These are phyloP conservation scores for Cladosporium sp. DNA, from an alignment of 2,329 filamentous ascomycete species.

Conservation along the genomic window DNA sequence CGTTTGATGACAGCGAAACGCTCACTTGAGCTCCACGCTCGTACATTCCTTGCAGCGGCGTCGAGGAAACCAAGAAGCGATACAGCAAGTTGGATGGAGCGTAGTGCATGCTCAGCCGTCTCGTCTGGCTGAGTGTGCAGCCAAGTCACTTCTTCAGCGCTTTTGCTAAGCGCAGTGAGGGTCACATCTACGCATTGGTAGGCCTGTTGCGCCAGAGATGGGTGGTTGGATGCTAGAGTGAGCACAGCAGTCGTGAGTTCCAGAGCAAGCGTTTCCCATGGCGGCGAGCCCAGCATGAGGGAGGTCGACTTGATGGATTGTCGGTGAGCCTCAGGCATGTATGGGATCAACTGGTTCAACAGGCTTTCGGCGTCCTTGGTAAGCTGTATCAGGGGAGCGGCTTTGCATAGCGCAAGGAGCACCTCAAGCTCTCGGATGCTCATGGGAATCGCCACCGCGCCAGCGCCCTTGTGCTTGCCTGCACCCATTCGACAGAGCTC, in stretches of 20 bases:
- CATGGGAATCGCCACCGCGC: slow-evolving; percentile 32
- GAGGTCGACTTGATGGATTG: slow-evolving; percentile 77
- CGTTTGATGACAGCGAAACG: slow-evolving; percentile 69
- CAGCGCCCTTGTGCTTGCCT: slow-evolving; percentile 5
- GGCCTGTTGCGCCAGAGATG: slow-evolving; percentile 62
- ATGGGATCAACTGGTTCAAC: slow-evolving; percentile 72
- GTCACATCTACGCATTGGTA: slow-evolving; percentile 67
- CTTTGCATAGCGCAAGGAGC: slow-evolving; percentile 84
- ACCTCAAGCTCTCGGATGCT: slow-evolving; percentile 85
- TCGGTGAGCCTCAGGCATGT: slow-evolving; percentile 77
- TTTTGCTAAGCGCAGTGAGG: slow-evolving; percentile 64
- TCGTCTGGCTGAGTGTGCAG: slow-evolving; percentile 20
- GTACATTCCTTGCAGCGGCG: slow-evolving; percentile 70
- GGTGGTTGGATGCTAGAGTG: slow-evolving; percentile 71
- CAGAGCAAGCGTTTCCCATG: slow-evolving; percentile 78
- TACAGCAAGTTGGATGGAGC: slow-evolving; percentile 65
- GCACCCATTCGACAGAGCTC: slow-evolving; percentile 38
- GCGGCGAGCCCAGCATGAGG: slow-evolving; percentile 76
- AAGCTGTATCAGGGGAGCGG: slow-evolving; percentile 70
- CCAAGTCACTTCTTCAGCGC: slow-evolving; percentile 51
- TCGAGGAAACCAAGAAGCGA: slow-evolving; percentile 89
- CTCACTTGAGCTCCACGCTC: slow-evolving; percentile 76
- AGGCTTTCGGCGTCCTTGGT: slow-evolving; percentile 72
- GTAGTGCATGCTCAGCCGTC: slow-evolving; percentile 20
- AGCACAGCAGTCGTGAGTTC: slow-evolving; percentile 77